Evolutionary conservation across 306 rosid genomes (phyloP), one percentile per base, ranked within the genome.

Genomic region (Alnus rubra): DNA sequence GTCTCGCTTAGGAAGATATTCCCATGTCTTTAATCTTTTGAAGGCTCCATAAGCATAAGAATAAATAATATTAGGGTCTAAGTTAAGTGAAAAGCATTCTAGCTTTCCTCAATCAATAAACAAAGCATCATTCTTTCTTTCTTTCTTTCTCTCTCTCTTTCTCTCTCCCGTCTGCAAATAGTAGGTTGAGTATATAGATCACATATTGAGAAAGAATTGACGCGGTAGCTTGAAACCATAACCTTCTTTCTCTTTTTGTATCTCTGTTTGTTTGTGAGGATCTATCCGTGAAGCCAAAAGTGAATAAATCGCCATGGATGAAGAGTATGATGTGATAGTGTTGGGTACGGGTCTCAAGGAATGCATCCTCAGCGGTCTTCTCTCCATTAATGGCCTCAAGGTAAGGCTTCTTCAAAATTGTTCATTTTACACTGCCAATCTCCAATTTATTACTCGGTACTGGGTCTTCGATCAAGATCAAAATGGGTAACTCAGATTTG

Each of bases 361-460:
- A 81, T 95, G 98, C 91, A 92, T 95, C 81, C 98, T 95, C 82
- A 92, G 98, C 31, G 98, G 98, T 68, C 98, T 95, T 91, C 98
- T 95, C 87, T 95, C 98, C 76, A 98, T 95, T 30, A 97, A 92
- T 85, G 94, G 98, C 82, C 98, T 95, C 82, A 95, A 95, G 97
- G 98, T 90, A 31, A 50, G 19, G 1, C 51, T 42, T 42, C 45
- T 42, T 42, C 60, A 42, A 19, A 8, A 1, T 9, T 60, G 48
- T 62, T 12, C 23, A 31, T 73, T 33, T 54, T 16, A 15, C 35
- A 42, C 7, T 42, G 45, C 4, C 45, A 42, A 42, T 65, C 54
- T 52, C 33, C 2, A 16, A 23, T 35, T 37, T 47, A 18, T 47
- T 47, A 7, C 33, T 13, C 15, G 30, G 48, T 53, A 42, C 18